Base-by-base conservation (phyloP, 306 rosid species). In the Hippophae gyantsensis region DNA sequence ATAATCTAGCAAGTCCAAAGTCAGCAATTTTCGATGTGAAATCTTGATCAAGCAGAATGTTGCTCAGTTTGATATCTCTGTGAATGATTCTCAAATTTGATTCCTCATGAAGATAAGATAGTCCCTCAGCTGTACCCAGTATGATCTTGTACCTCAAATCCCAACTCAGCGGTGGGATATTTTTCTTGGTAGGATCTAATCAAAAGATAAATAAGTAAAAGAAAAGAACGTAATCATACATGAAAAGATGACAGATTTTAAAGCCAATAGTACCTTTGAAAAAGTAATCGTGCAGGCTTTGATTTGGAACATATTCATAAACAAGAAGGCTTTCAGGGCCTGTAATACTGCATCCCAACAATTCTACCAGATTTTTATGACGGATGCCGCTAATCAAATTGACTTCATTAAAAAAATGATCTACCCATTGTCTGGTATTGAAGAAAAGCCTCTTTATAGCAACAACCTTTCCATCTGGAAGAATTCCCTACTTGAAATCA, bases 321-420 rank as follows among this genome's bases (percentile, higher is more conserved):
- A 84, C 85, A 55, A 84, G 83, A 64, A 84, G 87, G 76, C 92
- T 84, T 66, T 84, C 92, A 1, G 92, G 92, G 64, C 92, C 87
- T 42, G 92, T 74, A 62, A 84, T 81, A 74, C 87, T 84, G 81
- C 81, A 84, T 5, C 92, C 92, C 49, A 84, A 61, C 56, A 84
- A 75, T 69, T 69, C 52, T 3, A 84, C 83, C 25, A 84, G 92
- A 61, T 76, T 76, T 10, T 67, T 76, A 55, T 76, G 81, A 49
- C 65, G 57, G 55, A 76, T 71, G 41, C 55, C 65, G n/a, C 77
- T 76, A 48, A 76, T 76, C 64, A 76, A 63, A 56, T 76, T 72
- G 54, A 76, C 81, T 72, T 76, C 81, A 54, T 71, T 71, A 52
- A 76, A 76, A 68, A 76, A 76, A 59, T 76, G 81, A 64, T 76